Conservation (phyloP, 306 rosid genomes). For the Ziziphus jujuba region DNA sequence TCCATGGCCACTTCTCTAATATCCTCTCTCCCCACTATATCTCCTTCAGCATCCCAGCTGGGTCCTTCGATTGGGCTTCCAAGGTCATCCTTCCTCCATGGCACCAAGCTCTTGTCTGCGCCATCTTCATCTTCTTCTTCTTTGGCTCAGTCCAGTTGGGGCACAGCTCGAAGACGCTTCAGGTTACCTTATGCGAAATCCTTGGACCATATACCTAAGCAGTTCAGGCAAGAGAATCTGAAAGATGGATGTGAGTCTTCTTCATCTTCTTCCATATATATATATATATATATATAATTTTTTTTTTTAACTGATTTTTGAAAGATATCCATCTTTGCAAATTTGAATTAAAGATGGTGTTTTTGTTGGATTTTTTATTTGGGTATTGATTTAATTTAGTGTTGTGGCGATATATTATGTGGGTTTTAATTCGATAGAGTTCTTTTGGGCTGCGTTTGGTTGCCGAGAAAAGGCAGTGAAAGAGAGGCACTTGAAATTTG, state of each 20-base stretch:
- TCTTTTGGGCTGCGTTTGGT: constrained; percentile 1
- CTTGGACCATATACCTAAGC: constrained; percentile 67
- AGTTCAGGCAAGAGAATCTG: constrained; percentile 81
- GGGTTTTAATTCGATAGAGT: background rate
- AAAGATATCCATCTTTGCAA: background rate
- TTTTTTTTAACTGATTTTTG: background rate
- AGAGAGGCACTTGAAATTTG: no score
- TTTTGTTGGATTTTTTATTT: background rate
- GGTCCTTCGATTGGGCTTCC: constrained; percentile 16
- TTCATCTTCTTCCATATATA: no score
- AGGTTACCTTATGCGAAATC: constrained; percentile 45
- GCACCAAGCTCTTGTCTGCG: constrained; percentile 40
- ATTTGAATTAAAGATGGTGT: background rate
- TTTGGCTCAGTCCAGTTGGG: constrained; percentile 14
- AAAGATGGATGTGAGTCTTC: constrained; percentile 83
- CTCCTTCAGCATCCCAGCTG: constrained; percentile 25
- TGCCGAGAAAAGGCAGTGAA: background rate
- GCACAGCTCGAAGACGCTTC: constrained; percentile 36
- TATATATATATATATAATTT: no score
- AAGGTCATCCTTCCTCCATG: constrained; percentile 50
- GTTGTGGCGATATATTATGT: background rate
- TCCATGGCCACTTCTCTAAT: constrained; percentile 65
- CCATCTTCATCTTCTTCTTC: constrained; percentile 17
- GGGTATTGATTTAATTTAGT: constrained; percentile 15
- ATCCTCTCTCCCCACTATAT: constrained; percentile 38